Conservation (phyloP, 2,329 filamentous ascomycete genomes). For the Dactylellina parvicollis region DNA sequence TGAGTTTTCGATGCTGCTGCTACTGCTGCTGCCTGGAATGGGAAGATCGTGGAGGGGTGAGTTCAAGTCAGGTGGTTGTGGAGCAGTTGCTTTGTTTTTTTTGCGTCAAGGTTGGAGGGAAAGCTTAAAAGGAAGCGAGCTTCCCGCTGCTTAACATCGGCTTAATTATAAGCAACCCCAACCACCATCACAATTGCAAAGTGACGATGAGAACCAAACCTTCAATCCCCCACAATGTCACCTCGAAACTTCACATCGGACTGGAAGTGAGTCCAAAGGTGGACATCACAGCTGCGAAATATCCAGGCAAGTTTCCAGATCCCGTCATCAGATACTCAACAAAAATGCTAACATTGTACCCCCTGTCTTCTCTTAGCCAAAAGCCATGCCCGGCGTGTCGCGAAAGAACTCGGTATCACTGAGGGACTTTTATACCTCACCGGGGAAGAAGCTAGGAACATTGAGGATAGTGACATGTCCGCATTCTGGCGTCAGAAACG, state of each 20-base stretch:
- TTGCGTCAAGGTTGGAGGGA: background rate
- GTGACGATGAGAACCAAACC: constrained; percentile 23
- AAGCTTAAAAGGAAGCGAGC: constrained; percentile 41
- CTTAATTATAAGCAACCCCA: background rate
- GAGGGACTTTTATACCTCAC: constrained; percentile 69
- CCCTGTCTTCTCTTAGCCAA: constrained; percentile 62
- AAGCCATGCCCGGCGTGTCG: constrained; percentile 65
- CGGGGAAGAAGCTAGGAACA: constrained; percentile 65
- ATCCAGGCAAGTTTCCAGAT: constrained; percentile 38
- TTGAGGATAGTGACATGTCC: constrained; percentile 70
- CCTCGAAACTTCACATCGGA: constrained; percentile 10
- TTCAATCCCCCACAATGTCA: background rate
- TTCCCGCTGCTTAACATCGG: constrained; percentile 8
- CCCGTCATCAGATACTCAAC: too few species aligned
- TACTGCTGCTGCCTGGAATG: constrained; percentile 2
- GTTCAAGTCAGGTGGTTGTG: constrained; percentile 9
- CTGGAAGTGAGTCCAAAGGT: background rate
- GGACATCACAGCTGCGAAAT: constrained; percentile 13
- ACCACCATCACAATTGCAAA: background rate
- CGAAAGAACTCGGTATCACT: constrained; percentile 62
- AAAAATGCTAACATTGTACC: background rate
- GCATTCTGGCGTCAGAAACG: constrained; percentile 69
- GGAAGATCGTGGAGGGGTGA: background rate
- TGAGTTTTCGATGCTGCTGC: constrained; percentile 23
- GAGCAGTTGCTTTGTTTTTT: constrained; percentile 1